These are phyloP conservation scores for Pestalotiopsis sp. DNA, from an alignment of 2,329 filamentous ascomycete genomes.

Conservation along the genomic window DNA sequence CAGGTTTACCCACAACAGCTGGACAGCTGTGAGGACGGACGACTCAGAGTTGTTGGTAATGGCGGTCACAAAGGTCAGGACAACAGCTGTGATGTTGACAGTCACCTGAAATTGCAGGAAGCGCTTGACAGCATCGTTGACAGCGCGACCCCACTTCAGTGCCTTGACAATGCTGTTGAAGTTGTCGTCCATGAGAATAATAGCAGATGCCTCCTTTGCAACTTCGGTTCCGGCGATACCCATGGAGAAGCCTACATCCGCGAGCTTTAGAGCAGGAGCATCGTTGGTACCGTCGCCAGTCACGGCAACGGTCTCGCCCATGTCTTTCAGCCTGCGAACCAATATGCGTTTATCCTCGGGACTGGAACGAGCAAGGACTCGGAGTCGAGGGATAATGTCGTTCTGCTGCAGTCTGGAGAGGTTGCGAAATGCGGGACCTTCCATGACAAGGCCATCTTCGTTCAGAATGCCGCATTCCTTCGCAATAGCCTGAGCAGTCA, in stretches of 20 bases:
- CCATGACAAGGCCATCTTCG: constrained; percentile 70
- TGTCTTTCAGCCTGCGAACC: constrained; percentile 71
- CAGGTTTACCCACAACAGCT: constrained; percentile 93
- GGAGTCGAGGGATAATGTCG: constrained; percentile 68
- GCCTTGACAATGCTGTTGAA: constrained; percentile 86
- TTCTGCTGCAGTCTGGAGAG: constrained; percentile 67
- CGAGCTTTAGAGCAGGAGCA: constrained; percentile 77
- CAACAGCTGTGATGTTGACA: constrained; percentile 89
- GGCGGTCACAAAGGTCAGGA: constrained; percentile 85
- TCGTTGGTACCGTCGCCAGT: constrained; percentile 86
- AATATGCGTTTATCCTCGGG: constrained; percentile 78
- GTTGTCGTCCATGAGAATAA: constrained; percentile 87
- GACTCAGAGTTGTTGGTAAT: constrained; percentile 69
- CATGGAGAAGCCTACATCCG: constrained; percentile 86
- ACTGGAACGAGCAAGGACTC: constrained; percentile 74
- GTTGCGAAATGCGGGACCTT: constrained; percentile 78
- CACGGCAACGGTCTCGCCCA: constrained; percentile 78
- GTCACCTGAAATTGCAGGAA: constrained; percentile 79
- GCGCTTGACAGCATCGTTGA: constrained; percentile 77
- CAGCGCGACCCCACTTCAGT: constrained; percentile 77
- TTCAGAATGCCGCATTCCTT: constrained; percentile 77
- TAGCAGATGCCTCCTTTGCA: constrained; percentile 82
- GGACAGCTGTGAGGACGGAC: constrained; percentile 84
- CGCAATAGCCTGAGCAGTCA: constrained; percentile 79
- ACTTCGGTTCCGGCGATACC: constrained; percentile 83